Conservation (phyloP, 495 filamentous ascomycete species). For the Aspergillus cavernicola region DNA sequence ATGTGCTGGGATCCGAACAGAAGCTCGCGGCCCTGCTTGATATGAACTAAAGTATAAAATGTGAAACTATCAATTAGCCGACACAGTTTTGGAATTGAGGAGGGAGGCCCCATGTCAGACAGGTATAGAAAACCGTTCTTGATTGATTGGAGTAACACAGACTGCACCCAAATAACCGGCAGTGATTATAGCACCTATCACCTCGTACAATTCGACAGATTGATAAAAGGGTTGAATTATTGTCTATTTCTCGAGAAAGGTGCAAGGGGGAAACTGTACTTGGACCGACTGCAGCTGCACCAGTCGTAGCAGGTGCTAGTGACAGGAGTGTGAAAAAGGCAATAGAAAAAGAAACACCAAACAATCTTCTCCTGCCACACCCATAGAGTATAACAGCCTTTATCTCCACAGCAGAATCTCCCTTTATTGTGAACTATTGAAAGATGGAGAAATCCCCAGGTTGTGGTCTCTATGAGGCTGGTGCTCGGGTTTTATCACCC, state of each 20-base stretch:
- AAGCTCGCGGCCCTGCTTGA: slow-evolving; percentile 38
- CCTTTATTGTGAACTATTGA: not conserved
- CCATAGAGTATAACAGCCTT: not conserved
- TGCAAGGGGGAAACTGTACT: slow-evolving; percentile 23
- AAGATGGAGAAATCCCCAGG: slow-evolving; percentile 8
- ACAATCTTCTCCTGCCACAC: slow-evolving; percentile 5
- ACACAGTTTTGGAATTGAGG: not conserved
- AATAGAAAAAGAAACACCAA: slow-evolving; percentile 10
- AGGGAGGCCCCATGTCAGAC: not conserved
- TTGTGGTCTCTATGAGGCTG: slow-evolving; percentile 15
- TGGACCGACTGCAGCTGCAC: slow-evolving; percentile 20
- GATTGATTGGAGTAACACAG: slow-evolving; percentile 9
- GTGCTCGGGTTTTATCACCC: slow-evolving; percentile 18
- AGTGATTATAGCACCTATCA: not conserved
- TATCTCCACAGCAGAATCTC: not conserved
- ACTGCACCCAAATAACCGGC: not conserved
- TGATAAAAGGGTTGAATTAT: slow-evolving; percentile 7
- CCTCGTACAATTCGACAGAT: not conserved
- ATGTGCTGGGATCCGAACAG: slow-evolving; percentile 30
- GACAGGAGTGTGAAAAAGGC: slow-evolving; percentile 9
- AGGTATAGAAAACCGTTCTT: not conserved
- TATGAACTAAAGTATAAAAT: slow-evolving; percentile 21
- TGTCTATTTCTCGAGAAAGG: slow-evolving; percentile 11
- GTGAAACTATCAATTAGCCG: not conserved
- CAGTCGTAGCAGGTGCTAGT: slow-evolving; percentile 17